These are phyloP conservation scores for Hypoxylon fragiforme DNA, from an alignment of 495 filamentous ascomycete species.

Conservation along the genomic window DNA sequence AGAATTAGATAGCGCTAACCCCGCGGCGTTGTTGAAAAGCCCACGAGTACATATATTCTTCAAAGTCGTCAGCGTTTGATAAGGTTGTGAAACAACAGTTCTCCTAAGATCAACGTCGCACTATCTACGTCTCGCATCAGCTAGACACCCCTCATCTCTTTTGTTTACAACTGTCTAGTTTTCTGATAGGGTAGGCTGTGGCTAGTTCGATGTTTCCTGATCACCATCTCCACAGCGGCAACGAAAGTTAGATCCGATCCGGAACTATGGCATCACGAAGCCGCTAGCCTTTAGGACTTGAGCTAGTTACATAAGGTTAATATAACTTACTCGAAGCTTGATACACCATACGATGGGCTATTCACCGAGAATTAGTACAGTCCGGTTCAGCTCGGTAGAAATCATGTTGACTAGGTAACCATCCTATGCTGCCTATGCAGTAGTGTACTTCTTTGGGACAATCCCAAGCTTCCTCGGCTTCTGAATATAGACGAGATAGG, in stretches of 20 bases:
- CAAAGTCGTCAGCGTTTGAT: slow-evolving; percentile 22
- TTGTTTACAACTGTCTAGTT: not conserved
- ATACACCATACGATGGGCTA: too few relatives aligned
- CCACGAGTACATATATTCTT: not conserved
- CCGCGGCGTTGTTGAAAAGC: slow-evolving; percentile 2
- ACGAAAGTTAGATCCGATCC: not conserved
- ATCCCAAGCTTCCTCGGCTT: too few relatives aligned
- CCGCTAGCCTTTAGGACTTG: not conserved
- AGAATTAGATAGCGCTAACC: not conserved
- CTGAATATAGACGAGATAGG: too few relatives aligned
- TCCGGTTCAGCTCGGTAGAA: too few relatives aligned
- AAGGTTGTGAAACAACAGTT: slow-evolving; percentile 9
- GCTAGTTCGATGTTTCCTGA: not conserved
- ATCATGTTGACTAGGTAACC: too few relatives aligned
- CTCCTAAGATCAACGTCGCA: slow-evolving; percentile 17
- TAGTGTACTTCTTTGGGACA: too few relatives aligned
- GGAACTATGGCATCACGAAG: not conserved
- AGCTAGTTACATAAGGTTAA: too few relatives aligned
- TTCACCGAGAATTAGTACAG: too few relatives aligned
- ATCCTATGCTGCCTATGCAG: too few relatives aligned
- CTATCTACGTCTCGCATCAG: slow-evolving; percentile 10
- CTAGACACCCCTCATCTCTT: not conserved
- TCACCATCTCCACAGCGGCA: not conserved
- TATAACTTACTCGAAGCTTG: too few relatives aligned
- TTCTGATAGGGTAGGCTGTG: not conserved